Evolutionary conservation across 352 stramenopile genomes (phyloP).

Genomic region (Thalassiosira oceanica): DNA sequence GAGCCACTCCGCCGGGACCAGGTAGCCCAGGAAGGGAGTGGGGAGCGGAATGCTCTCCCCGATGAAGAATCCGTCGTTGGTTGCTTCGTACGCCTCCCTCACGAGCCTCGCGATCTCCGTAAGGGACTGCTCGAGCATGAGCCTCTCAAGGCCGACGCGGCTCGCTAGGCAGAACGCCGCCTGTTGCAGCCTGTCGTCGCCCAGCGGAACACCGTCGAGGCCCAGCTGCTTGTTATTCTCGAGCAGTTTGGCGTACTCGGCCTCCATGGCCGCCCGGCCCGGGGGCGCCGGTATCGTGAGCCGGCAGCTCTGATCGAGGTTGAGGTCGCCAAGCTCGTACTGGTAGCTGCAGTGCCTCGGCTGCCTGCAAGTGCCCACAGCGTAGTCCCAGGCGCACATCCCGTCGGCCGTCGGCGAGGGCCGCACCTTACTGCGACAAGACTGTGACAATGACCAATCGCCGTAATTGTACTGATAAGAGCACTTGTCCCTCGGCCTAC

Average conservation of each 20-base stretch:
- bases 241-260: background rate
- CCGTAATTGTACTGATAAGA: background rate
- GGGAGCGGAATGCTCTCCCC: background rate
- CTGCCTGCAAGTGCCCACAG: background rate
- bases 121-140: background rate
- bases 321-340: background rate
- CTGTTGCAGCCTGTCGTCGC: background rate
- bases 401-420: background rate
- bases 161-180: background rate
- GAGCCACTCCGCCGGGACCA: background rate
- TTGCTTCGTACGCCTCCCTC: background rate
- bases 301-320: constrained; percentile 1
- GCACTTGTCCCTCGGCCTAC: background rate
- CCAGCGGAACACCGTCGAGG: background rate
- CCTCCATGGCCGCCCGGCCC: background rate
- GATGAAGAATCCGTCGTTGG: background rate
- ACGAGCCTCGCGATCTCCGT: background rate
- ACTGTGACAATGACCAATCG: background rate
- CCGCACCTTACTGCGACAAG: constrained; percentile 1
- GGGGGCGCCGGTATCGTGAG: background rate
- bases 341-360: background rate
- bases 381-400: constrained; percentile 1
- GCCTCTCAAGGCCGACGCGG: background rate
- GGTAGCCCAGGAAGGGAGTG: background rate
- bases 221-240: constrained; percentile 1